A percentile compares a stretch with the other conserved stretches of the same genome.
phyloP scores from a whole-genome alignment of 2,329 filamentous ascomycete species.

The Cladosporium colombiae region DNA sequence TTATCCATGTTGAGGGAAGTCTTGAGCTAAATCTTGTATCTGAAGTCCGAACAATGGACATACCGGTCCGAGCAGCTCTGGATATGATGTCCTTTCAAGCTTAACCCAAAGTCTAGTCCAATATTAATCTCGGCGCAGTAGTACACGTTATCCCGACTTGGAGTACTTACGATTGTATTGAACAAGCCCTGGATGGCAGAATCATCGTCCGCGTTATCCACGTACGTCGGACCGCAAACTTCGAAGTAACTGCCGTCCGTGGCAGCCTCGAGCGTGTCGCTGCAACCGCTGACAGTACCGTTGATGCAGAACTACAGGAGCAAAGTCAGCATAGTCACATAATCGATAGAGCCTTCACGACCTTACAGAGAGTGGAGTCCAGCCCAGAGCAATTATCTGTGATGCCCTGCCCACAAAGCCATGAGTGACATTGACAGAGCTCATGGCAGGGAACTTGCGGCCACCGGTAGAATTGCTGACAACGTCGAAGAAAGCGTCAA shows the following conservation, averaged over 20 bases:
- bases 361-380: not conserved
- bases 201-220: constrained; percentile 9
- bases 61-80: not conserved
- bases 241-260: constrained; percentile 16
- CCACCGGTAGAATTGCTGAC: constrained; percentile 14
- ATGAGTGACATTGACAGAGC: constrained; percentile 9
- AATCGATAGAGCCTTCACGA: not conserved
- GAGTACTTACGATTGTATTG: not conserved
- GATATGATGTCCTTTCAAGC: not conserved
- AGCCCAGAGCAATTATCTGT: not conserved
- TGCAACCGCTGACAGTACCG: constrained; percentile 21
- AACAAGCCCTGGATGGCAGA: not conserved
- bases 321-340: not conserved
- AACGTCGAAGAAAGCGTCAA: constrained; percentile 23
- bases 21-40: no score
- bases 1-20: no score
- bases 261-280: constrained; percentile 17
- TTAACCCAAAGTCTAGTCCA: not conserved
- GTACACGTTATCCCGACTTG: not conserved
- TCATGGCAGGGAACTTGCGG: constrained; percentile 22
- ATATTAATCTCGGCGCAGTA: not conserved
- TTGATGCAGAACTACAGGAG: constrained; percentile 20
- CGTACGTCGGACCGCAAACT: constrained; percentile 23
- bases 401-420: not conserved
- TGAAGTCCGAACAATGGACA: not conserved